Base-by-base conservation (phyloP, 2,329 filamentous ascomycete species). In the Mollisiaceae sp. region DNA sequence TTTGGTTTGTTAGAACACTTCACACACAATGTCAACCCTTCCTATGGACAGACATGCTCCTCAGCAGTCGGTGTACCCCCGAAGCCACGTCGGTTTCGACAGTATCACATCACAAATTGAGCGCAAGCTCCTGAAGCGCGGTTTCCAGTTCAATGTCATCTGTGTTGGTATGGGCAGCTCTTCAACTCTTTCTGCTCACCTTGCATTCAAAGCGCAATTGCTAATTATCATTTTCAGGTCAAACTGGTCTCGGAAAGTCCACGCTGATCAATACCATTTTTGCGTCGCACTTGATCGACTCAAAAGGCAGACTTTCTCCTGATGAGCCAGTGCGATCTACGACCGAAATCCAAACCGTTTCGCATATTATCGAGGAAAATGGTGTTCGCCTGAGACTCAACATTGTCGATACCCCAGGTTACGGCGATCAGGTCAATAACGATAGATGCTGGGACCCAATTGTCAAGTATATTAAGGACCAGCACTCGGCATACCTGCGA, bases 401-500 rank as follows among this genome's bases (percentile, higher is more conserved):
- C 88, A 99, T 99, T 77, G 95, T 99, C 77, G 95, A 99, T 79
- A 99, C 95, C 70, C 95, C 95, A 70, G 95, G 95, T 71, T 99
- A 99, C 77, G 95, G 95, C 77, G 95, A 99, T 77, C 89, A 97
- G 78, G 95, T 99, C 82, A 99, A 99, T 88, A 99, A 99, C 82
- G 95, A 99, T 84, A 91, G 95, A 86, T 99, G 95, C 89, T 99
- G 95, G 95, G 95, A 99, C 79, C 95, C 95, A 70, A 99, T 99
- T 79, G 94, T 99, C 86, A 99, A 99, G 86, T 99, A 99, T 83
- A 99, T 99, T 87, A 99, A 99, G 87, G 95, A 99, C 82, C 95
- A 99, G 85, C 95, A 99, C 86, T 97, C 93, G 61, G 94, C 95
- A 76, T 99, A 98, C 84, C 89, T 99, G 75, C 92, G 95, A 82